These are phyloP conservation scores for Neurospora sp. DNA, from an alignment of 495 filamentous ascomycete genomes.

Conservation along the genomic window DNA sequence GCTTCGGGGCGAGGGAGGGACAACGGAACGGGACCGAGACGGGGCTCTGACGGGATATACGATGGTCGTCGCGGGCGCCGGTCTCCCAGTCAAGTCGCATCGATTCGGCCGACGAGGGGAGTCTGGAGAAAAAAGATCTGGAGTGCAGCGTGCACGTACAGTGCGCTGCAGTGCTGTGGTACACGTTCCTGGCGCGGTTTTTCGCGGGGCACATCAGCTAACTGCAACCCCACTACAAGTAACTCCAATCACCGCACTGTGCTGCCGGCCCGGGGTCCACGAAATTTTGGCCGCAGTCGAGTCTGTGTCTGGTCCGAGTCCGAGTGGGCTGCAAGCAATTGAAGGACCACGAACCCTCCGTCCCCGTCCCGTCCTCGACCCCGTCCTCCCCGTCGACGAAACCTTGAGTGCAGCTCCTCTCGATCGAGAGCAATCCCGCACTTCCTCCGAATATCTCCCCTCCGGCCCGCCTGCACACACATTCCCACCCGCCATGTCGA, in stretches of 20 bases:
- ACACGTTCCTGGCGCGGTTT: neutral
- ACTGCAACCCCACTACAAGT: neutral
- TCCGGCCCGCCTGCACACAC: neutral
- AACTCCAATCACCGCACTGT: neutral
- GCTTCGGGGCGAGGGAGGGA: neutral
- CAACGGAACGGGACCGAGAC: neutral
- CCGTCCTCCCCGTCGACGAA: conserved; percentile 2
- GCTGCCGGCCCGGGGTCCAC: conserved; percentile 8
- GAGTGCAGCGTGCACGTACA: conserved; percentile 15
- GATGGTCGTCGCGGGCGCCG: neutral
- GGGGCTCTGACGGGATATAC: neutral
- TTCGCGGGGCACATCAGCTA: neutral
- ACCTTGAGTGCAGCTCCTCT: conserved; percentile 6
- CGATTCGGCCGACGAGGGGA: neutral
- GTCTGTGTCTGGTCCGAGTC: neutral
- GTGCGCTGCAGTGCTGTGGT: neutral
- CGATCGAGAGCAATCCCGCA: conserved; percentile 8
- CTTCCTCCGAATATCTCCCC: neutral
- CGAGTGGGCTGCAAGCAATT: neutral
- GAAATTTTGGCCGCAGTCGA: conserved; percentile 7
- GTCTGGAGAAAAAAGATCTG: conserved; percentile 19
- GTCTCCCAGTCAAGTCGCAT: neutral
- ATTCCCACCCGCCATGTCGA: conserved; percentile 41
- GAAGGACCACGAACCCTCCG: neutral
- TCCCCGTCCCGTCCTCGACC: conserved; percentile 8